Conservation (phyloP, 257 asterid genomes). For the Jacaranda copaia region DNA sequence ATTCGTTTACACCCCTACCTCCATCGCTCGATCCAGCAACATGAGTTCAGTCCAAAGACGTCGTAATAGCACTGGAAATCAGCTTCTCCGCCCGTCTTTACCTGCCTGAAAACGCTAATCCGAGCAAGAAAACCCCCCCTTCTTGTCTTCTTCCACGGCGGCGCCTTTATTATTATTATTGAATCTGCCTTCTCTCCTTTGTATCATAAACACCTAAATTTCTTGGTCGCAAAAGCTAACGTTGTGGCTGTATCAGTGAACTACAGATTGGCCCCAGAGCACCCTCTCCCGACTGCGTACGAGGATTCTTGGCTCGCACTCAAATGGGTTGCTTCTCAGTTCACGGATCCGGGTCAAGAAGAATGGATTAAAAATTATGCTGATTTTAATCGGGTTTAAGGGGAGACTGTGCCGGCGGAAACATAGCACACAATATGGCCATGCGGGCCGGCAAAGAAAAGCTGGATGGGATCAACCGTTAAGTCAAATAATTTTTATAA, state of each 20-base stretch:
- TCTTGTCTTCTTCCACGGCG: conserved; percentile 59
- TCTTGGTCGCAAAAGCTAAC: conserved; percentile 38
- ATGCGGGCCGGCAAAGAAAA: conserved; percentile 38
- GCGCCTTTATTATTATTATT: conserved; percentile 28
- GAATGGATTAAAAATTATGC: conserved; percentile 49
- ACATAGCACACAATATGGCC: conserved; percentile 49
- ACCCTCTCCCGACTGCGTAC: conserved; percentile 50
- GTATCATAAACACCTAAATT: conserved; percentile 45
- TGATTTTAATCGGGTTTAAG: conserved; percentile 43
- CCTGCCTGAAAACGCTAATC: conserved; percentile 35
- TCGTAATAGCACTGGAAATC: conserved; percentile 38
- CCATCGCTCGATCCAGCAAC: conserved; percentile 38
- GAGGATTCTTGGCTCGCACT: conserved; percentile 54
- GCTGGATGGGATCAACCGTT: neutral
- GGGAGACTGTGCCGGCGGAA: conserved; percentile 60
- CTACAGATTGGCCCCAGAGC: conserved; percentile 55
- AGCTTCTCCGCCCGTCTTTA: conserved; percentile 44
- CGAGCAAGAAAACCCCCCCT: conserved; percentile 45
- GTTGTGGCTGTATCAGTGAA: conserved; percentile 49
- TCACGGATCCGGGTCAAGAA: neutral
- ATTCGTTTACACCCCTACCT: no score
- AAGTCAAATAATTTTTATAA: no score
- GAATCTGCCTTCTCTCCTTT: conserved; percentile 44
- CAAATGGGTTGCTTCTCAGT: conserved; percentile 46
- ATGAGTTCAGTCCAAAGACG: conserved; percentile 51